Percentiles rank a stretch among this genome's conserved stretches.
phyloP scores from a whole-genome alignment of 495 filamentous ascomycete genomes.

The Talaromyces borbonicus region DNA sequence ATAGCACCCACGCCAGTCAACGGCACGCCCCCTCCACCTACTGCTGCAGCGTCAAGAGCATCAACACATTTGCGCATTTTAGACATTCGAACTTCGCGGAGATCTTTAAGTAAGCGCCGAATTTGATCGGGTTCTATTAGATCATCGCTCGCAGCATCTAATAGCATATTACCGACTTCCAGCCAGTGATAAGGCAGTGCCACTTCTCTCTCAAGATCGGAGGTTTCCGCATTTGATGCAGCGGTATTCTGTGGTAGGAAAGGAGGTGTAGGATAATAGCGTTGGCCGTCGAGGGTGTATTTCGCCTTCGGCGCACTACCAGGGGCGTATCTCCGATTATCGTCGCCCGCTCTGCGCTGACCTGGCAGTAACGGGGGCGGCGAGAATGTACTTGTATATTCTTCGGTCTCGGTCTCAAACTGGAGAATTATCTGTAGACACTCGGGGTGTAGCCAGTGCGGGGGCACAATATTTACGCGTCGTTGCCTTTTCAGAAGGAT shows the following conservation, averaged over 20 bases:
- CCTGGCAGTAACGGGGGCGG: constrained; percentile 57
- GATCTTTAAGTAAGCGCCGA: constrained; percentile 63
- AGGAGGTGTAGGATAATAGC: constrained; percentile 32
- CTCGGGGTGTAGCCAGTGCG: constrained; percentile 70
- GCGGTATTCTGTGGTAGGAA: constrained; percentile 33
- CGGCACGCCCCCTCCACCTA: constrained; percentile 55
- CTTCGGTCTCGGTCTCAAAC: constrained; percentile 58
- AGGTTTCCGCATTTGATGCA: constrained; percentile 16
- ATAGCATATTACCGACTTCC: constrained; percentile 73
- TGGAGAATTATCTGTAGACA: constrained; percentile 68
- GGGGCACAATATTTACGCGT: constrained; percentile 86
- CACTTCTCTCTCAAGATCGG: no score
- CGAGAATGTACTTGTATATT: constrained; percentile 56
- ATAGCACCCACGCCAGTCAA: constrained; percentile 82
- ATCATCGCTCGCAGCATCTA: constrained; percentile 79
- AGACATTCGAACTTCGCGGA: constrained; percentile 79
- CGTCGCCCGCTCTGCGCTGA: constrained; percentile 18
- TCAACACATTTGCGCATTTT: constrained; percentile 74
- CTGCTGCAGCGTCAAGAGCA: constrained; percentile 52
- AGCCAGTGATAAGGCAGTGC: constrained; percentile 88
- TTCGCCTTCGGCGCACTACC: constrained; percentile 34
- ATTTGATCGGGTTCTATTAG: constrained; percentile 66
- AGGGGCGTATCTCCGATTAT: constrained; percentile 14
- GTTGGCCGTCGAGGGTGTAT: constrained; percentile 32
- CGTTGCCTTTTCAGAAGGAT: constrained; percentile 91